phyloP scores from a whole-genome alignment of 768 basidiomycete species.

The Coprinopsis cinerea region DNA sequence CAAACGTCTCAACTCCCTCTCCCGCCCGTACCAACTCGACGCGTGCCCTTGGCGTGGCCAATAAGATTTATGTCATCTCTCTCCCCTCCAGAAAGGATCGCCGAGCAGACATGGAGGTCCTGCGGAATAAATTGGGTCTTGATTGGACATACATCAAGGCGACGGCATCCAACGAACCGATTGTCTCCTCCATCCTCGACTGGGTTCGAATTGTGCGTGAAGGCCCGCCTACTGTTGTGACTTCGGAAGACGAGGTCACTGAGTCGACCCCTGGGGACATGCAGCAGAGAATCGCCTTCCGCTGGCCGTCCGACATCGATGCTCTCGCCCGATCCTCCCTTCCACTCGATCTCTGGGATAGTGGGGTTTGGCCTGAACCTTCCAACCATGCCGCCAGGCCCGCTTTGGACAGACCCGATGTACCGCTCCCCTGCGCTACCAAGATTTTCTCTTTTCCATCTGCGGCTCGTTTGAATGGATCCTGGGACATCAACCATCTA shows the following conservation, averaged over 20 bases:
- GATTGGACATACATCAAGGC: slow-evolving; percentile 54
- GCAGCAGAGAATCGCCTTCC: slow-evolving; percentile 8
- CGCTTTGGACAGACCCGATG: too few relatives aligned
- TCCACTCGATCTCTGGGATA: slow-evolving; percentile 22
- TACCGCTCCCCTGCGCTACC: too few relatives aligned
- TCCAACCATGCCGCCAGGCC: too few relatives aligned
- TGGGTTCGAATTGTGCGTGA: slow-evolving; percentile 33
- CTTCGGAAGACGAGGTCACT: slow-evolving; percentile 8
- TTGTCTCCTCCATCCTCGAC: slow-evolving; percentile 36
- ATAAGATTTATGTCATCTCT: slow-evolving; percentile 51
- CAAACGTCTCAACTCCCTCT: too few relatives aligned
- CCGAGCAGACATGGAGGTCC: slow-evolving; percentile 48
- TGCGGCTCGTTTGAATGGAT: too few relatives aligned
- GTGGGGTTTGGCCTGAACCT: slow-evolving; percentile 14
- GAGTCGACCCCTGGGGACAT: too few relatives aligned
- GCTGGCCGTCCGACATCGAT: slow-evolving; percentile 36
- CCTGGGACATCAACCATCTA: too few relatives aligned
- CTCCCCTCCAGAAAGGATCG: slow-evolving; percentile 53
- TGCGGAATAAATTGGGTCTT: slow-evolving; percentile 41
- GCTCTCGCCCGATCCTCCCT: slow-evolving; percentile 18
- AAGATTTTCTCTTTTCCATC: too few relatives aligned
- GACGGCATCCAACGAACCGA: slow-evolving; percentile 29
- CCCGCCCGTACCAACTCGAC: too few relatives aligned
- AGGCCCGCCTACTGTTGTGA: slow-evolving; percentile 9
- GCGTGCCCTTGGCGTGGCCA: slow-evolving; percentile 38